These are phyloP conservation scores for Gossypium rotundifolium DNA, from an alignment of 345 rosid species.

Conservation along the genomic window DNA sequence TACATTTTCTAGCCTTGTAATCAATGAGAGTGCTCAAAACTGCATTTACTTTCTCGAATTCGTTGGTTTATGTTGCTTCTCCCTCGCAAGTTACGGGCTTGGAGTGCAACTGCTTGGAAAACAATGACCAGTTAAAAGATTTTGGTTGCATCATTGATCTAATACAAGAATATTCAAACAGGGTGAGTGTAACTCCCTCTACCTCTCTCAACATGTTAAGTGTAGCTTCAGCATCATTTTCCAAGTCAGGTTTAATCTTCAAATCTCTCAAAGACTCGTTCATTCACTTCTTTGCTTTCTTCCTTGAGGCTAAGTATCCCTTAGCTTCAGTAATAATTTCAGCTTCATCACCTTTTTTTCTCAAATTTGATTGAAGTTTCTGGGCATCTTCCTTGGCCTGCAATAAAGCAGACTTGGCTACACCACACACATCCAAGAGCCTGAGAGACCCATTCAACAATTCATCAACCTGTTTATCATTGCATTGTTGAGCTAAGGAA, in stretches of 20 bases:
- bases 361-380: conserved; percentile 21
- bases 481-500: conserved; percentile 22
- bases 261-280: neutral
- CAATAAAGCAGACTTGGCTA: conserved; percentile 22
- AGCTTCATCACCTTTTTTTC: conserved; percentile 15
- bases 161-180: conserved; percentile 18
- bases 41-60: conserved; percentile 21
- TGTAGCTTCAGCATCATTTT: neutral
- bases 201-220: conserved; percentile 9
- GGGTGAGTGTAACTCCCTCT: neutral
- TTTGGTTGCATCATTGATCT: conserved; percentile 15
- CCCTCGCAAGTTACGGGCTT: neutral
- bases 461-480: conserved; percentile 17
- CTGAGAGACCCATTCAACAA: conserved; percentile 31
- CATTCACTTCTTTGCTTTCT: conserved; percentile 12
- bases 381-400: conserved; percentile 17
- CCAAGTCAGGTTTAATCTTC: neutral
- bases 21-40: conserved; percentile 15
- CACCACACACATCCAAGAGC: conserved; percentile 32
- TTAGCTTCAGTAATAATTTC: conserved; percentile 6
- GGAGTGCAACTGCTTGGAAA: conserved; percentile 19
- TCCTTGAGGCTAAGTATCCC: conserved; percentile 12
- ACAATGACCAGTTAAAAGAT: conserved; percentile 10
- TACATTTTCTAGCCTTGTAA: neutral
- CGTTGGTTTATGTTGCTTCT: neutral